A percentile compares a stretch with the other conserved stretches of the same genome.
phyloP scores from a whole-genome alignment of 768 basidiomycete species.

The Phaeotremella fagi region DNA sequence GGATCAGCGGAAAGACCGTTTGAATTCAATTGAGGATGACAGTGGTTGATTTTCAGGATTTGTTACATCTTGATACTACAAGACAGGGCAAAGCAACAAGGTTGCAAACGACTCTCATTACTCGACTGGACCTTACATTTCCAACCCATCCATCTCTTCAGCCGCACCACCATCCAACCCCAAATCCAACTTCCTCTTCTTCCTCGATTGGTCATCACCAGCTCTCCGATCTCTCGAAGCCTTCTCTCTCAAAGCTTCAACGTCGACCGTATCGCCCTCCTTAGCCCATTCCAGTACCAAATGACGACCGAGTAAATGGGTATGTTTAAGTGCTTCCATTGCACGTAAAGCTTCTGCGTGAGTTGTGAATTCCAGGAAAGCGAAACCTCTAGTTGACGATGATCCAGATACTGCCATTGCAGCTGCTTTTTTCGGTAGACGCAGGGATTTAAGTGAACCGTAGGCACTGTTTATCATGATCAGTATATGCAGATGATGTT shows the following conservation, averaged over 20 bases:
- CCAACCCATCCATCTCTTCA: slow-evolving; percentile 37
- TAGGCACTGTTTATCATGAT: slow-evolving; percentile 58
- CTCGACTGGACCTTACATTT: too few species aligned
- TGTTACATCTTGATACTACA: background rate
- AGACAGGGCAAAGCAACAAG: background rate
- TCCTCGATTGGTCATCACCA: slow-evolving; percentile 48
- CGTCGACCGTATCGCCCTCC: slow-evolving; percentile 59
- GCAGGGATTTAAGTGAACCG: slow-evolving; percentile 88
- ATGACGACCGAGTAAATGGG: slow-evolving; percentile 92
- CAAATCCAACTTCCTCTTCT: slow-evolving; percentile 43
- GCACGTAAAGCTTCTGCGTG: slow-evolving; percentile 86
- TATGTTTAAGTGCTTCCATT: slow-evolving; percentile 78
- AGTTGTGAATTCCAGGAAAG: slow-evolving; percentile 89
- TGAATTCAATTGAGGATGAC: background rate
- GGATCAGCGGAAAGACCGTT: slow-evolving; percentile 10
- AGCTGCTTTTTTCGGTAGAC: slow-evolving; percentile 87
- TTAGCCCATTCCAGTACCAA: slow-evolving; percentile 91
- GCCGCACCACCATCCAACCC: slow-evolving; percentile 8
- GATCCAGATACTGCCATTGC: slow-evolving; percentile 55
- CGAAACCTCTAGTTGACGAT: slow-evolving; percentile 68
- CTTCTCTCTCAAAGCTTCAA: slow-evolving; percentile 71
- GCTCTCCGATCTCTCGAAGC: slow-evolving; percentile 66
- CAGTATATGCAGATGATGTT: background rate
- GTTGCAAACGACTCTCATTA: too few species aligned
- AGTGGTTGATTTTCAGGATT: background rate